Percentiles rank a stretch among this genome's conserved stretches.
phyloP scores from a whole-genome alignment of 2,329 filamentous ascomycete species.

The Talaromyces albobiverticillius region DNA sequence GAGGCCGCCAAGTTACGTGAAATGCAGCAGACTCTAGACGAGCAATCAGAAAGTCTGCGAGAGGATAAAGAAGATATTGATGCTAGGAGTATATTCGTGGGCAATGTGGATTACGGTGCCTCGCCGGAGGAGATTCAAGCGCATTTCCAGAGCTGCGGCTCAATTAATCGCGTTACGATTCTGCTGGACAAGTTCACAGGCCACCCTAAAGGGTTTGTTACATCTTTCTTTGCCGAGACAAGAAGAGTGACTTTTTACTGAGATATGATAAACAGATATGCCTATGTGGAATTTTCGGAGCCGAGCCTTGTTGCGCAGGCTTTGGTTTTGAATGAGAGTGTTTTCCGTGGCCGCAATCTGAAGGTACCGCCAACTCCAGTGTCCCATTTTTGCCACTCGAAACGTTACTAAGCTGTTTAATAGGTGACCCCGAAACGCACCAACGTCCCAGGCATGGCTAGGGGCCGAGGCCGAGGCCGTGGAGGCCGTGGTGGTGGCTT shows the following conservation, averaged over 20 bases:
- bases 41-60: conserved; percentile 75
- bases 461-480: conserved; percentile 59
- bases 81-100: conserved; percentile 93
- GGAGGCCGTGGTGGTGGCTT: conserved; percentile 54
- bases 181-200: conserved; percentile 97
- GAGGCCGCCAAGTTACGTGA: conserved; percentile 82
- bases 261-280: conserved; percentile 63
- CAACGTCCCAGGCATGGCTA: conserved; percentile 90
- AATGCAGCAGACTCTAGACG: conserved; percentile 82
- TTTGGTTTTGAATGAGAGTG: conserved; percentile 90
- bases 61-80: conserved; percentile 97
- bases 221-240: conserved; percentile 15
- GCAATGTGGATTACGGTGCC: conserved; percentile 96
- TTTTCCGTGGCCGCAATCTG: conserved; percentile 90
- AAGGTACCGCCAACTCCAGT: conserved; percentile 63
- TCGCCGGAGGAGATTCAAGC: conserved; percentile 97
- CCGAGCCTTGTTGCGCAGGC: conserved; percentile 89
- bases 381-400: not conserved
- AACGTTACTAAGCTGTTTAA: conserved; percentile 18
- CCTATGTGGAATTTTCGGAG: conserved; percentile 97
- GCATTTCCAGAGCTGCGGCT: conserved; percentile 95
- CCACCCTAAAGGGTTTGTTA: conserved; percentile 92
- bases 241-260: conserved; percentile 13
- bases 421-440: conserved; percentile 89
- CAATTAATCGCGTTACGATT: conserved; percentile 97